These are phyloP conservation scores for Trypanosoma boissoni DNA, from an alignment of 208 protist species.

Conservation along the genomic window DNA sequence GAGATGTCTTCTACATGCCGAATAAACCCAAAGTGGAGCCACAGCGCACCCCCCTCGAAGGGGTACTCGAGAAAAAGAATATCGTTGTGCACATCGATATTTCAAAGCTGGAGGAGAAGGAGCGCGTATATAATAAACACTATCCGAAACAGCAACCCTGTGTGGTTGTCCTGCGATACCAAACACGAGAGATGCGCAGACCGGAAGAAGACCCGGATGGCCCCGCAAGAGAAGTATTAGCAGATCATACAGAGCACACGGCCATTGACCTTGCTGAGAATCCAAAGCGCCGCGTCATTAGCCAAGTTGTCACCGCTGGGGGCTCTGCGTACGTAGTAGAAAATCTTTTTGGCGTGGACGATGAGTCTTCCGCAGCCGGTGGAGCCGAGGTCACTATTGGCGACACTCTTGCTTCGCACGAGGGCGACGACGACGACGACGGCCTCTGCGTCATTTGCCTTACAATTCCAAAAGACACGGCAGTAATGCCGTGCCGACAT, in stretches of 20 bases:
- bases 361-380: conserved; percentile 35
- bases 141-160: conserved; percentile 91
- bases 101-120: conserved; percentile 72
- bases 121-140: conserved; percentile 84
- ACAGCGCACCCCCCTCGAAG: conserved; percentile 60
- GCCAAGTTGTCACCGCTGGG: conserved; percentile 73
- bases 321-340: conserved; percentile 85
- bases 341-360: conserved; percentile 83
- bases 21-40: conserved; percentile 91
- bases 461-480: conserved; percentile 87
- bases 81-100: conserved; percentile 78
- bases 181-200: conserved; percentile 59
- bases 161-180: conserved; percentile 87
- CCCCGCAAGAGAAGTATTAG: conserved; percentile 42
- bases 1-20: conserved; percentile 76
- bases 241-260: conserved; percentile 89
- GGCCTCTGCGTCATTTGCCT: conserved; percentile 94
- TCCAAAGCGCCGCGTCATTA: conserved; percentile 79
- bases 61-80: conserved; percentile 66
- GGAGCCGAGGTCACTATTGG: conserved; percentile 71
- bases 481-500: conserved; percentile 93
- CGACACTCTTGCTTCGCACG: conserved; percentile 53
- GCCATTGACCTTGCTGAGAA: conserved; percentile 76
- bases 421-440: conserved; percentile 80
- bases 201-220: conserved; percentile 32